Evolutionary conservation across 768 basidiomycete species (phyloP), one percentile per base, ranked within the genome.

Genomic region (Collybia sp.): DNA sequence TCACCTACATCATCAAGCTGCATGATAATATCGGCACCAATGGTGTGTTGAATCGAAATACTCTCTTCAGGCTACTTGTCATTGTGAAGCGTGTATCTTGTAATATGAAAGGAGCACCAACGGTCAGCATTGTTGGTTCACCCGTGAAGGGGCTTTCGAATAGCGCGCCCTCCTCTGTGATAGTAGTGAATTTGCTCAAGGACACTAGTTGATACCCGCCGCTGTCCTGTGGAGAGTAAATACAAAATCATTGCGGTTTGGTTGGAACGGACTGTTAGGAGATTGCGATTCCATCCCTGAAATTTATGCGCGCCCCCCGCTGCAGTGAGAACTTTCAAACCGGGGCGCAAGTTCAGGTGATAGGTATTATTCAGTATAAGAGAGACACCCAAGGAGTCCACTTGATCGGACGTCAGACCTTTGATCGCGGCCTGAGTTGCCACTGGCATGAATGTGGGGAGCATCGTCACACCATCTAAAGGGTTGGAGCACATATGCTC

Each of bases 11-110:
- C 91, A 61, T 93, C 91, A 13, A 93, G 75, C 60, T 91, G 92
- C 93, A 95, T 94, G 50, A 95, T 91, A 49, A 95, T 95, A 60
- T 95, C 92, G 19, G 85, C 88, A 5, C 92, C 91, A 36, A 95
- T 93, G 6, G 85, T 74, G 58, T 95, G 93, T 59, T 95, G 91
- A 56, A 92, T 87, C 12, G 82, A 80, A 35, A 94, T 93, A 55
- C 88, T 90, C 70, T 93, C 87, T 66, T 95, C 92, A 30, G 93
- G 92, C 86, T 92, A 40, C 11, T n/a, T 46, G 19, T 30, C 37
- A 40, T 16, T 49, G 42, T 43, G 13, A 38, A 38, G 10, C 39
- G 35, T 13, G 12, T 19, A 48, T 36, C 30, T 31, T 25, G 55
- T 48, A 6, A 35, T 25, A 45, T 47, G 46, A 46, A 42, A 6